A percentile compares a stretch with the other conserved stretches of the same genome.
Conservation (phyloP, 2,329 filamentous ascomycete species). For the Trichoderma gracile region DNA sequence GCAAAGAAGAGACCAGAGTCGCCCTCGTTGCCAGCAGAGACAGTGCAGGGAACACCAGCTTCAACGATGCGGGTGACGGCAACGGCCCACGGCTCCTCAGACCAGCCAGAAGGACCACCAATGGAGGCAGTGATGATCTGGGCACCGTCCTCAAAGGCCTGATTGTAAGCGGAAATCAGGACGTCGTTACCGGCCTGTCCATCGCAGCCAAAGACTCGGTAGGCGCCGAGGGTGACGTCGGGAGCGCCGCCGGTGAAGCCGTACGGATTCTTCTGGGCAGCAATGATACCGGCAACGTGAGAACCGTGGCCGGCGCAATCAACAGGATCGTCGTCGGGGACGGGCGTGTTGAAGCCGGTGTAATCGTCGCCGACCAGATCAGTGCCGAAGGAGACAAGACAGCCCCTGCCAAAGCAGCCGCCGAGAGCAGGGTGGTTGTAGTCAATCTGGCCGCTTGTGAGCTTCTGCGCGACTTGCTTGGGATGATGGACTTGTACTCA, state of each 20-base stretch:
- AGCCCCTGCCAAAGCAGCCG: constrained; percentile 49
- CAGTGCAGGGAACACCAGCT: constrained; percentile 43
- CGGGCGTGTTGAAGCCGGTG: constrained; percentile 34
- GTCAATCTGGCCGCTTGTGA: constrained; percentile 36
- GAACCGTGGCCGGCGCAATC: constrained; percentile 47
- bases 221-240: constrained; percentile 42
- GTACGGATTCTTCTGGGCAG: constrained; percentile 40
- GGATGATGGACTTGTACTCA: constrained; percentile 36
- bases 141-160: constrained; percentile 44
- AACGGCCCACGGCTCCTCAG: constrained; percentile 38
- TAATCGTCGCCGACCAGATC: constrained; percentile 46
- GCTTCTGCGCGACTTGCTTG: not conserved
- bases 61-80: constrained; percentile 46
- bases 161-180: constrained; percentile 42
- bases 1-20: constrained; percentile 44
- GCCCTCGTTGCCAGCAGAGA: constrained; percentile 50
- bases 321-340: constrained; percentile 43
- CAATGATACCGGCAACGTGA: constrained; percentile 49
- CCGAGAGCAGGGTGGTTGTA: constrained; percentile 50
- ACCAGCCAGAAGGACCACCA: constrained; percentile 37
- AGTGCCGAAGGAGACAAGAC: constrained; percentile 46
- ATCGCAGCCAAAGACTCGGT: constrained; percentile 41
- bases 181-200: constrained; percentile 40
- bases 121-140: constrained; percentile 44
- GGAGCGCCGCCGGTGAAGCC: constrained; percentile 45